A percentile compares a stretch with the other conserved stretches of the same genome.
phyloP scores from a whole-genome alignment of 2,329 filamentous ascomycete species.

The Cryphonectria nitschkei region DNA sequence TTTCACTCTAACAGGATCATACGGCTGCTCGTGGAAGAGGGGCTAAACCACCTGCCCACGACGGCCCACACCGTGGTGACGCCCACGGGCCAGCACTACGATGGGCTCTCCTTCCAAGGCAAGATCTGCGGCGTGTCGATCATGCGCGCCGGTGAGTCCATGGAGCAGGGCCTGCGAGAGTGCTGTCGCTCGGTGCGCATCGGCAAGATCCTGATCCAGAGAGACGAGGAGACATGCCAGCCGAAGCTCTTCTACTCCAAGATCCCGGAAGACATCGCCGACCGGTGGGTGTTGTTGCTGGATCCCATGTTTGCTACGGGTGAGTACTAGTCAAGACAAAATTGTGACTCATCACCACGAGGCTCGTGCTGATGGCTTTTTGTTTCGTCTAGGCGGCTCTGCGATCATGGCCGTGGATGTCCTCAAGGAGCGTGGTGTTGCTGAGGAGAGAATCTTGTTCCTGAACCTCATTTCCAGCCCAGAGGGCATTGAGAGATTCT shows the following conservation, averaged over 20 bases:
- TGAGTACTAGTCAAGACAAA: slow-evolving; percentile 44
- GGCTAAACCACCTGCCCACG: slow-evolving; percentile 92
- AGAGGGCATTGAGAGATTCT: slow-evolving; percentile 87
- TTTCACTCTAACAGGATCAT: slow-evolving; percentile 99
- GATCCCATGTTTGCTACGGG: slow-evolving; percentile 99
- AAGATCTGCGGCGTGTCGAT: slow-evolving; percentile 99
- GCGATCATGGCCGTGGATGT: slow-evolving; percentile 97
- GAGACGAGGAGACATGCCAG: slow-evolving; percentile 90
- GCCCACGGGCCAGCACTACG: slow-evolving; percentile 84
- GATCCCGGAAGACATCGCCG: slow-evolving; percentile 88
- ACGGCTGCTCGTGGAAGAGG: slow-evolving; percentile 93
- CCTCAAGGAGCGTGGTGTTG: slow-evolving; percentile 85
- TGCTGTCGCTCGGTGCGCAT: slow-evolving; percentile 98
- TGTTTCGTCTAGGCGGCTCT: slow-evolving; percentile 70
- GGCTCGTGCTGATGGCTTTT: slow-evolving; percentile 15
- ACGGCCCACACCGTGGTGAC: slow-evolving; percentile 88
- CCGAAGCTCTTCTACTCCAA: slow-evolving; percentile 98
- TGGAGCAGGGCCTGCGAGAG: slow-evolving; percentile 95
- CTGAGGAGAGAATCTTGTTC: slow-evolving; percentile 94
- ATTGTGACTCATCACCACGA: not conserved
- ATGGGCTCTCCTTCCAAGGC: slow-evolving; percentile 91
- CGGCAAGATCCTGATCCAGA: slow-evolving; percentile 96
- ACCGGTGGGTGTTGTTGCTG: slow-evolving; percentile 89
- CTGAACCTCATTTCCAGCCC: slow-evolving; percentile 98
- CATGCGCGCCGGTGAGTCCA: slow-evolving; percentile 96